These are phyloP conservation scores for Inonotus obliquus DNA, from an alignment of 1,284 basidiomycete genomes.

Conservation along the genomic window DNA sequence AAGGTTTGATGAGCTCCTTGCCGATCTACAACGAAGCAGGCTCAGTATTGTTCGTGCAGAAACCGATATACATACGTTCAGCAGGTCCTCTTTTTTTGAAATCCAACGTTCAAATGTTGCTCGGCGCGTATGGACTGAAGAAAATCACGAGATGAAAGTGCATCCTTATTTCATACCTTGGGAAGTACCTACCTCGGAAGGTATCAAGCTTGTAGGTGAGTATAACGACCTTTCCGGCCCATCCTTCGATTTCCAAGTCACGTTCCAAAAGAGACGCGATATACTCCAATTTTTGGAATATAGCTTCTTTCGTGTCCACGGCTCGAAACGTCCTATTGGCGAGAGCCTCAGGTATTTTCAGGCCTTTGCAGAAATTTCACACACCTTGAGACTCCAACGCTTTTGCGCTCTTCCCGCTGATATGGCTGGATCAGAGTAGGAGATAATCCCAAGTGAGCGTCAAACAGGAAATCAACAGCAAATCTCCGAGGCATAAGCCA, in stretches of 20 bases:
- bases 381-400: conserved; percentile 84
- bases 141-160: neutral
- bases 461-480: conserved; percentile 67
- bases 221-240: conserved; percentile 73
- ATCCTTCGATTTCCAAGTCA: conserved; percentile 68
- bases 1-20: conserved; percentile 74
- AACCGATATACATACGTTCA: conserved; percentile 59
- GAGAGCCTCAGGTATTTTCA: neutral
- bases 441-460: conserved; percentile 78
- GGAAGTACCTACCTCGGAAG: conserved; percentile 53
- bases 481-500: conserved; percentile 83
- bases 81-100: conserved; percentile 73
- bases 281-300: conserved; percentile 70
- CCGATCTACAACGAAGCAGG: conserved; percentile 64
- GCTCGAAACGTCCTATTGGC: conserved; percentile 67
- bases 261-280: conserved; percentile 75
- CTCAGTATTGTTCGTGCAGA: too few relatives aligned
- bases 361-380: conserved; percentile 15
- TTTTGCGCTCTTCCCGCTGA: conserved; percentile 78
- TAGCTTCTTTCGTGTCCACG: conserved; percentile 57
- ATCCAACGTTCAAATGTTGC: conserved; percentile 75
- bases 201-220: conserved; percentile 79
- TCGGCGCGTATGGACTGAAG: conserved; percentile 73
- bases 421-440: conserved; percentile 75
- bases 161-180: conserved; percentile 1